Conservation (phyloP, 31 red algal species). For the Asparagopsis taxiformis region DNA sequence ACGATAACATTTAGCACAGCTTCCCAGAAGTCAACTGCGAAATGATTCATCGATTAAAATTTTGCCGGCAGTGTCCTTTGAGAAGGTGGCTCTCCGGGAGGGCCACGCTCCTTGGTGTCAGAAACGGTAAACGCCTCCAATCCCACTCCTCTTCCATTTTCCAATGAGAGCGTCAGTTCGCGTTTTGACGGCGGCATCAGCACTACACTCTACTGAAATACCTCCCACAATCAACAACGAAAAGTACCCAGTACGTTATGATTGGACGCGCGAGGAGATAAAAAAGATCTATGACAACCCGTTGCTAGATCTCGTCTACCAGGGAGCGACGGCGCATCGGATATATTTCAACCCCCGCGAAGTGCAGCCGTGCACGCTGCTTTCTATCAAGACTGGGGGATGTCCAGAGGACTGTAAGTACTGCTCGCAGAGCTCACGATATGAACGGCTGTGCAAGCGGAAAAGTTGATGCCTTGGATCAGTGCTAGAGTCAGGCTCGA, state of each 20-base stretch:
- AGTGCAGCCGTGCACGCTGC: slow-evolving; percentile 78
- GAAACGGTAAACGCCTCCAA: slow-evolving; percentile 10
- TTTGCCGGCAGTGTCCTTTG: background rate
- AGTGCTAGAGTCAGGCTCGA: slow-evolving; percentile 53
- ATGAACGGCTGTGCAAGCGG: slow-evolving; percentile 72
- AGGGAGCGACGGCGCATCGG: slow-evolving; percentile 69
- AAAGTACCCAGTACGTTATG: slow-evolving; percentile 70
- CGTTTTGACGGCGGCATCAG: background rate
- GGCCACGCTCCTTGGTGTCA: slow-evolving; percentile 2
- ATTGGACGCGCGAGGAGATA: slow-evolving; percentile 92
- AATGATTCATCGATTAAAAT: background rate
- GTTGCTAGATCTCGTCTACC: slow-evolving; percentile 84
- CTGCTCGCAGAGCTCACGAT: slow-evolving; percentile 73
- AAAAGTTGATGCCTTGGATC: slow-evolving; percentile 59
- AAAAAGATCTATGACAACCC: slow-evolving; percentile 70
- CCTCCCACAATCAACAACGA: background rate
- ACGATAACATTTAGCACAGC: too few species aligned
- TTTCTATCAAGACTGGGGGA: slow-evolving; percentile 86
- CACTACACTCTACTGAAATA: background rate
- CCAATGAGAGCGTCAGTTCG: background rate
- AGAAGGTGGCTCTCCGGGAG: slow-evolving; percentile 4
- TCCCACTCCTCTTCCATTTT: background rate
- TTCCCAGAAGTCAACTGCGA: background rate
- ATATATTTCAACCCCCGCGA: slow-evolving; percentile 41
- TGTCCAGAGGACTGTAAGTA: slow-evolving; percentile 88